Evolutionary conservation across 2,329 filamentous ascomycete species (phyloP).

Genomic region (Aspergillus puulaauensis): DNA sequence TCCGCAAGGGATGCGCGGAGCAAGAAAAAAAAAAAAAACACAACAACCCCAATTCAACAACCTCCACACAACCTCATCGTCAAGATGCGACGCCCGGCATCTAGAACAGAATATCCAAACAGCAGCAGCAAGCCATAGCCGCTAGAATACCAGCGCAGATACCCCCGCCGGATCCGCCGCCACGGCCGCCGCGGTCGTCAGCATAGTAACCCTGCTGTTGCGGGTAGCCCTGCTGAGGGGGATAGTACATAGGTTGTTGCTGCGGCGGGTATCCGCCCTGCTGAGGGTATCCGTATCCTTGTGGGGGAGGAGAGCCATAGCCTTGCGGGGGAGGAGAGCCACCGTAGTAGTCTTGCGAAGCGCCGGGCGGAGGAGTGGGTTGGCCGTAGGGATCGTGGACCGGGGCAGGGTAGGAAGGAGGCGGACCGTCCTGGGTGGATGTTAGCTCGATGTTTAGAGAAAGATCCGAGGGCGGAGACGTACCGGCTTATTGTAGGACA

Average conservation of each 20-base stretch:
- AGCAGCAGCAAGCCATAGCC: slow-evolving; percentile 51
- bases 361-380: slow-evolving; percentile 27
- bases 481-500: slow-evolving; percentile 37
- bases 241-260: slow-evolving; percentile 37
- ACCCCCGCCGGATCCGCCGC: slow-evolving; percentile 35
- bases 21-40: neutral
- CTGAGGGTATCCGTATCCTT: slow-evolving; percentile 10
- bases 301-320: slow-evolving; percentile 15
- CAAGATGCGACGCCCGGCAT: neutral
- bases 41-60: neutral
- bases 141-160: slow-evolving; percentile 50
- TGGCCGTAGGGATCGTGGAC: slow-evolving; percentile 30
- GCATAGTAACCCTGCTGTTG: slow-evolving; percentile 40
- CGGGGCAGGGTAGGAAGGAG: slow-evolving; percentile 39
- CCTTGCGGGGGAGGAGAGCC: slow-evolving; percentile 34
- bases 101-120: slow-evolving; percentile 49
- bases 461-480: slow-evolving; percentile 5
- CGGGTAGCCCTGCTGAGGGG: slow-evolving; percentile 20
- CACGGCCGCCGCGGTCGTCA: slow-evolving; percentile 31
- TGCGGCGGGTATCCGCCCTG: slow-evolving; percentile 30
- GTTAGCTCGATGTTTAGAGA: neutral
- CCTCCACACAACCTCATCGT: neutral
- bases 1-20: neutral
- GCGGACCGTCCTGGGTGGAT: slow-evolving; percentile 29
- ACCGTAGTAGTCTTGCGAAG: slow-evolving; percentile 35